These are phyloP conservation scores for Haberlea rhodopensis DNA, from an alignment of 257 asterid species.

Conservation along the genomic window DNA sequence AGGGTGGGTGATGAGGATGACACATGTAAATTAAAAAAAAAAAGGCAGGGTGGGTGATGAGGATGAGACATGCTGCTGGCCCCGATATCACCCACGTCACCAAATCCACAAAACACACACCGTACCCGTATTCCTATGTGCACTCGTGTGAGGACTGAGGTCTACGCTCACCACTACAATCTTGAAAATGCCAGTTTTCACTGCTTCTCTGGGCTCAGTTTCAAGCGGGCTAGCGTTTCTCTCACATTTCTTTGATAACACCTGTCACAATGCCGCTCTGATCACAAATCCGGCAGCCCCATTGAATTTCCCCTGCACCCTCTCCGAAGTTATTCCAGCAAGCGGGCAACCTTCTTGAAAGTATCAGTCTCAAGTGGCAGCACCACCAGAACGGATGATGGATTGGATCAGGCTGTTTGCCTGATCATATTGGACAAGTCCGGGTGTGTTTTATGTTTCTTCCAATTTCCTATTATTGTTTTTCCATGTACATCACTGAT, in stretches of 20 bases:
- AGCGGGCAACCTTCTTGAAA: conserved; percentile 42
- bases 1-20: no score
- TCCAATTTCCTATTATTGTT: neutral
- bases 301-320: conserved; percentile 33
- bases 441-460: conserved; percentile 63
- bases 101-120: no score
- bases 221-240: conserved; percentile 53
- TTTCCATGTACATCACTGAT: neutral
- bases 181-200: conserved; percentile 43
- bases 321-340: conserved; percentile 33
- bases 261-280: conserved; percentile 22
- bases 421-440: conserved; percentile 46
- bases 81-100: no score
- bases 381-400: conserved; percentile 43
- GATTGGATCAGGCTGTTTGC: conserved; percentile 37
- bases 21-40: no score
- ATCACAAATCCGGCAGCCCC: conserved; percentile 23
- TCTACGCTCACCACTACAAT: no score
- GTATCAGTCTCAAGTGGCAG: conserved; percentile 58
- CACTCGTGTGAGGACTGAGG: no score
- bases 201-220: conserved; percentile 47
- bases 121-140: no score
- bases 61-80: no score
- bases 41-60: no score
- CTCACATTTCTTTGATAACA: conserved; percentile 38